Base-by-base conservation (phyloP, 2,329 filamentous ascomycete species). In the Stemphylium beticola region DNA sequence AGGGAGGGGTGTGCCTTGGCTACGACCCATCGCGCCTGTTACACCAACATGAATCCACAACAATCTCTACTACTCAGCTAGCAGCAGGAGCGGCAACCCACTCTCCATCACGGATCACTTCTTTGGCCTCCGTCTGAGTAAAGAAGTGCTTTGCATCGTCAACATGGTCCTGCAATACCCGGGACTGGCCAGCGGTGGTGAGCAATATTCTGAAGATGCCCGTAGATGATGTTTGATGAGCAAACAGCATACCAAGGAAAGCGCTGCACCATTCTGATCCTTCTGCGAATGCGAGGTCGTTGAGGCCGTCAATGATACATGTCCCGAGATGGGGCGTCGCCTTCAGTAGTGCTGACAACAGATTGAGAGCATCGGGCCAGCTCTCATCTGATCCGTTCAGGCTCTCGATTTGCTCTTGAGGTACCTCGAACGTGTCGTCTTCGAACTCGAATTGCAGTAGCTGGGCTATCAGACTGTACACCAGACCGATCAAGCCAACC, bases 381-480 rank as follows among this genome's bases (percentile, higher is more conserved):
- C 29, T 46, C 4, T 34, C 20, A 11, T 55, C 40, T 4, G 51
- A 46, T 3, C 56, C 56, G 8, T 58, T 31, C 4, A 55, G 12
- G 4, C 9, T 17, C 14, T 43, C 34, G 4, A 49, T 26, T 3
- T 31, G 12, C 22, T 41, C n/a, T 9, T 39, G 26, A 4, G 43
- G 20, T 18, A 32, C 11, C 6, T 29, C 11, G 15, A 57, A 45
- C 4, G 9, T 14, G 12, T 57, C 49, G 14, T 40, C 26, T 12
- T 47, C 34, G n/a, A 56, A 37, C 20, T 46, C 33, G 36, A 64
- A 64, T 22, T 62, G 59, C 5, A 60, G 34, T 6, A 64, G 57
- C 22, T 62, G 61, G 15, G 24, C 37, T 17, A 63, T 53, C 2
- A 62, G 55, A 32, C 52, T 57, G 37, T 62, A 62, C 8, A 62